Evolutionary conservation across 352 stramenopile genomes (phyloP), one percentile per base, ranked within the genome.

Genomic region (Paralagenidium karlingii): DNA sequence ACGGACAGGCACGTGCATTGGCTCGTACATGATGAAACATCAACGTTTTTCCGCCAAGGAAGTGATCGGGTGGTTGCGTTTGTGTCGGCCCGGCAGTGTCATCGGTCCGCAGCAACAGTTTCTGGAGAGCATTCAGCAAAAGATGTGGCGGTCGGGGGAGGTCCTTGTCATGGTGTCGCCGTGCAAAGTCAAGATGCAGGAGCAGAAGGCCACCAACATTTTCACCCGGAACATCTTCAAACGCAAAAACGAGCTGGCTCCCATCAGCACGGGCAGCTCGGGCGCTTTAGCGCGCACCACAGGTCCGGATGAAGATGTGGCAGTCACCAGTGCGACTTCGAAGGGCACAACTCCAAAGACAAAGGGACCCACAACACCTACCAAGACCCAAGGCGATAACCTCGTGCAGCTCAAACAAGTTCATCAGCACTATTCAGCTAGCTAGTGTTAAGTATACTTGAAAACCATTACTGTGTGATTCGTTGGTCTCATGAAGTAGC

Each of bases 11-110:
- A 97, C 89, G 2, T 96, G 88, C 51, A 97, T 98, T 33, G 91
- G 79, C 8, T 82, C 81, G n/a, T 98, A 97, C 46, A 53, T 97
- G 26, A 98, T 98, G 90, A 97, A 98, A 62, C 88, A 97, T 45
- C 94, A 91, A 43, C 45, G 55, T 24, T 85, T 97, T 34, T 95
- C 84, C 1, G 94, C 90, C 11, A 73, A 69, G 10, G 87, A 97
- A 68, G 78, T 63, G 5, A 96, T 97, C 56, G 86, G 78, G 1
- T 97, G 84, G 81, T 81, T 96, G 49, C 64, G 91, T 26, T 73
- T 97, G 25, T 96, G 82, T 49, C 65, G 91, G 19, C 88, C 91
- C 2, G 91, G 91, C 15, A 92, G 67, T 43, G 81, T 97, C 10
- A 96, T 97, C 53, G 91, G 91, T 21, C 88, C 85, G 16, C 91